Evolutionary conservation across 192 early-diverging fungal genomes (phyloP).

Genomic region (Coemansia sp.): DNA sequence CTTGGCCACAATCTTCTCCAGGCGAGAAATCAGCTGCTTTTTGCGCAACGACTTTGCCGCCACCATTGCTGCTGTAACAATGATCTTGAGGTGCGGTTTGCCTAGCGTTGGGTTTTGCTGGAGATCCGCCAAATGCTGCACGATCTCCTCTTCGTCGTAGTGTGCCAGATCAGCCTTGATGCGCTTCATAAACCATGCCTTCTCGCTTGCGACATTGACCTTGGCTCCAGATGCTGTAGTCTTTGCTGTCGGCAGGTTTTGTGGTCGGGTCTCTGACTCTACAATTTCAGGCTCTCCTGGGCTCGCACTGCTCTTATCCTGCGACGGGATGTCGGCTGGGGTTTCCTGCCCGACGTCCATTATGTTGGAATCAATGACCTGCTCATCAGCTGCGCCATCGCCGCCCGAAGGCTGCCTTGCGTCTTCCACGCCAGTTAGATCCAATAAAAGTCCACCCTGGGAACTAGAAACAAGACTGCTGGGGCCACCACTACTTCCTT

Average conservation of each 20-base stretch:
- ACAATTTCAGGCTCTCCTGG: background rate
- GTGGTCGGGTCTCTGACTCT: background rate
- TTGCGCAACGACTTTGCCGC: slow-evolving; percentile 52
- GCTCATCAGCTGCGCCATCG: background rate
- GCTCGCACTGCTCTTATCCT: background rate
- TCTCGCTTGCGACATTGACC: slow-evolving; percentile 46
- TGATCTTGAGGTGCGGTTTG: slow-evolving; percentile 46
- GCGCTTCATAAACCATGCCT: slow-evolving; percentile 45
- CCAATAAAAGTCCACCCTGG: background rate
- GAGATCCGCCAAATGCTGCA: slow-evolving; percentile 40
- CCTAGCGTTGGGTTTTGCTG: slow-evolving; percentile 21
- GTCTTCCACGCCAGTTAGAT: background rate
- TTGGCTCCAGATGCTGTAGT: slow-evolving; percentile 2
- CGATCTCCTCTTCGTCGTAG: slow-evolving; percentile 47
- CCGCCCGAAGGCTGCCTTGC: background rate
- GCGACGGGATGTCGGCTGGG: background rate
- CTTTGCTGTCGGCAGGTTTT: background rate
- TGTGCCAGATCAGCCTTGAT: slow-evolving; percentile 54
- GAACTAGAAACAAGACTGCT: background rate
- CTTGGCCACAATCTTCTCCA: slow-evolving; percentile 16
- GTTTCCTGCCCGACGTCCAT: background rate
- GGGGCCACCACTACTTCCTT: background rate
- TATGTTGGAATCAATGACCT: background rate
- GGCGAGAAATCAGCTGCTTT: slow-evolving; percentile 43
- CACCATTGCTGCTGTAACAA: slow-evolving; percentile 27